These are phyloP conservation scores for Lojkania enalia DNA, from an alignment of 2,329 filamentous ascomycete species.

Conservation along the genomic window DNA sequence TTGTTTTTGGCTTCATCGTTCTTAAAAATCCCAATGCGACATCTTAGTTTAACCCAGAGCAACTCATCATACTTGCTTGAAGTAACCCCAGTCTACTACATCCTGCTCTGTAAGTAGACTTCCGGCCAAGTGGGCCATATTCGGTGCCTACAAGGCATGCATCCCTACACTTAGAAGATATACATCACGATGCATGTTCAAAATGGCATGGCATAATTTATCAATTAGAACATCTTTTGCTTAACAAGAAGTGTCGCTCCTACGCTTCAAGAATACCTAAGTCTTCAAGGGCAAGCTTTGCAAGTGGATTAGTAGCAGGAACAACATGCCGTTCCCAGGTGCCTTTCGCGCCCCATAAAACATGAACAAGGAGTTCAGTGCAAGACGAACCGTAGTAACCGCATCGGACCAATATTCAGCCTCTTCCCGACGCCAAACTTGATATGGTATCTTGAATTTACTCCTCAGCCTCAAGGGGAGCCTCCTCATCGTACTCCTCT, in stretches of 20 bases:
- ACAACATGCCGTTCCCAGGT: constrained; percentile 10
- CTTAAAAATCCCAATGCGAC: too few species aligned
- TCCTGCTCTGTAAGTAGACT: too few species aligned
- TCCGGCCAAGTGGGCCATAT: too few species aligned
- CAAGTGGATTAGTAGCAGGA: constrained; percentile 17
- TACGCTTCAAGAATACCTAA: constrained; percentile 30
- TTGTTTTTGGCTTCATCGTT: too few species aligned
- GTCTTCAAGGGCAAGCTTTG: constrained; percentile 16
- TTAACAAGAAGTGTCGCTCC: constrained; percentile 39
- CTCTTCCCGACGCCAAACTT: constrained; percentile 22
- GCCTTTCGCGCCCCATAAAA: constrained; percentile 14
- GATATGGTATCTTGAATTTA: constrained; percentile 31
- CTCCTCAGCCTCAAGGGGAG: constrained; percentile 71
- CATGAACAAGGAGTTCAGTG: constrained; percentile 26
- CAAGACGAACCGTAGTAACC: constrained; percentile 28
- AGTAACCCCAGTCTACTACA: too few species aligned
- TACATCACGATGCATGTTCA: too few species aligned
- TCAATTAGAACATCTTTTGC: constrained; percentile 36
- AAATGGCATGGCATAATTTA: not conserved
- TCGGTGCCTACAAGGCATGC: too few species aligned
- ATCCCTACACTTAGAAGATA: too few species aligned
- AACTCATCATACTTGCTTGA: too few species aligned
- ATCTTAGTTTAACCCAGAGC: too few species aligned
- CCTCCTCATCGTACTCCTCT: constrained; percentile 92
- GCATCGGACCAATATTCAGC: constrained; percentile 12